Evolutionary conservation across 139 green algal species (phyloP), one percentile per base, ranked within the genome.

Genomic region (Spirogloea muscicola): DNA sequence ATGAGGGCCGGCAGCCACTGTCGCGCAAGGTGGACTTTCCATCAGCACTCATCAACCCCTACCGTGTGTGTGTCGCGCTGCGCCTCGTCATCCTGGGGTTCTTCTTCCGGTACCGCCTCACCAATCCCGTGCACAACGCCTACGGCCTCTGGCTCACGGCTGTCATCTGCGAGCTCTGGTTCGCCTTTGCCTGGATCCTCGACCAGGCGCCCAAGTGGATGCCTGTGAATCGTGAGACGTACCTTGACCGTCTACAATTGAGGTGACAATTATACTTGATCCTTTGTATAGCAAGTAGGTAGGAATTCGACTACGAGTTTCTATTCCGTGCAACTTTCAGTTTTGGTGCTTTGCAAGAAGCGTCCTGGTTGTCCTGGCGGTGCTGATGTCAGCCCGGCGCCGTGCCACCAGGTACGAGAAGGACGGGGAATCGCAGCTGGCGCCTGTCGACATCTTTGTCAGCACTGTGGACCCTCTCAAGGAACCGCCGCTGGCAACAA

Each of bases 151-250:
- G 71, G 71, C 21, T 74, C 39, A 68, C 44, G 46, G 63, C 60
- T 13, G 27, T 79, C 3, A 42, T 74, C 31, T 79, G 71, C 63
- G 71, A 79, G 71, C 66, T 79, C 51, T 79, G 71, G 71, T 79
- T 79, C 60, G 21, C 38, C 43, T 38, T 79, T 27, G 77, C 71
- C n/a, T 79, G 71, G 71, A 77, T 79, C 29, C 63, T 79, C 3
- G 71, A 79, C 66, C 71, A 76, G 57, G 74, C 52, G 5, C 68
- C 71, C 2, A 82, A 79, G 25, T 82, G 69, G 69, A 70, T 27
- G 7, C 73, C 70, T 2, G 66, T 81, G 16, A n/a, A 40, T n/a
- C 27, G 73, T 2, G 69, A 82, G 48, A 81, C 73, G 10, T 82
- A 59, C 69, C 21, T 82, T 13, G 40, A 82, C 5, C 49, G 69